These are phyloP conservation scores for Podila clonocystis DNA, from an alignment of 192 early-diverging fungal genomes.

Conservation along the genomic window DNA sequence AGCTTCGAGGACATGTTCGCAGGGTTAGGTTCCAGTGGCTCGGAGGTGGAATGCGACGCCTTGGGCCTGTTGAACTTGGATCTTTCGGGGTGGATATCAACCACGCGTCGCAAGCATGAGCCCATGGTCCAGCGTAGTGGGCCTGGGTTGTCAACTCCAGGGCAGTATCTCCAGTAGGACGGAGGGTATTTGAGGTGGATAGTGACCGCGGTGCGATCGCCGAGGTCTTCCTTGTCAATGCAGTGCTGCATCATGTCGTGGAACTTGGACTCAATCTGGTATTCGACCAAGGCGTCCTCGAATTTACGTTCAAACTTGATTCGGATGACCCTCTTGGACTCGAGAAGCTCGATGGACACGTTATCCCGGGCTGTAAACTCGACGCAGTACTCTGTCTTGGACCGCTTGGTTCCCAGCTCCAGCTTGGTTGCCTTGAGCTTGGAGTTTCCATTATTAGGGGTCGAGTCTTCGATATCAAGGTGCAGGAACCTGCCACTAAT, in stretches of 20 bases:
- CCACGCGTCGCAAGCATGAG: conserved; percentile 38
- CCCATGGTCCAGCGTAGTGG: conserved; percentile 15
- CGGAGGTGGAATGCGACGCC: neutral
- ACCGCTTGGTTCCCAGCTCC: conserved; percentile 20
- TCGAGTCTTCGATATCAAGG: neutral
- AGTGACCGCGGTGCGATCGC: conserved; percentile 23
- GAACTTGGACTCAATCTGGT: conserved; percentile 37
- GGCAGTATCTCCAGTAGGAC: conserved; percentile 47
- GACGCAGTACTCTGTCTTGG: conserved; percentile 11
- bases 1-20: conserved; percentile 39
- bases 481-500: conserved; percentile 28
- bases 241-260: conserved; percentile 39
- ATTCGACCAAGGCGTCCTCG: conserved; percentile 21
- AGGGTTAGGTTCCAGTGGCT: conserved; percentile 41
- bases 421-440: conserved; percentile 2
- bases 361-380: conserved; percentile 18
- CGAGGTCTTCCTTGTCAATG: conserved; percentile 16
- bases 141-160: conserved; percentile 8
- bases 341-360: conserved; percentile 8
- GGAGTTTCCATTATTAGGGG: neutral
- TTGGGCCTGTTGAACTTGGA: neutral
- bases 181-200: conserved; percentile 54
- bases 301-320: conserved; percentile 22
- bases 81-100: conserved; percentile 32
- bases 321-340: conserved; percentile 11